Evolutionary conservation across 2,329 filamentous ascomycete species (phyloP).

Genomic region (Trichocomaceae sp.): DNA sequence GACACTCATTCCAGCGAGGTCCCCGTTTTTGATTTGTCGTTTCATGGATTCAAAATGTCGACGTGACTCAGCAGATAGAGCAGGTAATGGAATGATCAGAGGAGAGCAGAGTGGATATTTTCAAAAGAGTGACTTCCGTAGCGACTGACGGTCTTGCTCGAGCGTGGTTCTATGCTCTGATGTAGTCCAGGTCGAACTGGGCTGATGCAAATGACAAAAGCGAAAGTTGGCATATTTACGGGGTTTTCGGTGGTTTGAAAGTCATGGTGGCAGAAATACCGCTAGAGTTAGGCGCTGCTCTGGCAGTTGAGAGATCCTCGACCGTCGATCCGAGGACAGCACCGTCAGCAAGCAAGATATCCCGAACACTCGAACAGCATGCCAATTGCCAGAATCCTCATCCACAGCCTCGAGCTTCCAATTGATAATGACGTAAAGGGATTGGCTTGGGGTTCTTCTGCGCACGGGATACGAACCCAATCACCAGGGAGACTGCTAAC

Average conservation of each 20-base stretch:
- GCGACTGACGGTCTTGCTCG: slow-evolving; percentile 50
- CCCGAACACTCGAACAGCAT: slow-evolving; percentile 81
- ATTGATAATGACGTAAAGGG: slow-evolving; percentile 59
- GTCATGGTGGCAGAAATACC: slow-evolving; percentile 74
- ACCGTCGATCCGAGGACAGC: slow-evolving; percentile 43
- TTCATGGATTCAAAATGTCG: slow-evolving; percentile 77
- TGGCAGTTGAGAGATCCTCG: slow-evolving; percentile 49
- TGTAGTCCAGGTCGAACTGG: slow-evolving; percentile 53
- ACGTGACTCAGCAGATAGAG: slow-evolving; percentile 78
- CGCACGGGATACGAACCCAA: slow-evolving; percentile 80
- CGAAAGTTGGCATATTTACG: slow-evolving; percentile 72
- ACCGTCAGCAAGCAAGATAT: slow-evolving; percentile 60
- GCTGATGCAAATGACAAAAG: slow-evolving; percentile 44
- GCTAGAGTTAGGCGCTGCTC: slow-evolving; percentile 48
- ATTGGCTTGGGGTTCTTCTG: slow-evolving; percentile 58
- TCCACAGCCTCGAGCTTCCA: slow-evolving; percentile 42
- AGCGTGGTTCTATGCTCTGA: slow-evolving; percentile 37
- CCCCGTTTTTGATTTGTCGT: slow-evolving; percentile 76
- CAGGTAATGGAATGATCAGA: slow-evolving; percentile 74
- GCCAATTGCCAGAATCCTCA: slow-evolving; percentile 64
- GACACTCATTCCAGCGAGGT: slow-evolving; percentile 81
- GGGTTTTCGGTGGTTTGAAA: slow-evolving; percentile 77
- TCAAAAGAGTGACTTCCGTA: slow-evolving; percentile 77
- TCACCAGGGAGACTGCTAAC: slow-evolving; percentile 97
- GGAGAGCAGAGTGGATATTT: slow-evolving; percentile 81